Base-by-base conservation (phyloP, 495 filamentous ascomycete genomes). In the Penicillium ochrochloron region DNA sequence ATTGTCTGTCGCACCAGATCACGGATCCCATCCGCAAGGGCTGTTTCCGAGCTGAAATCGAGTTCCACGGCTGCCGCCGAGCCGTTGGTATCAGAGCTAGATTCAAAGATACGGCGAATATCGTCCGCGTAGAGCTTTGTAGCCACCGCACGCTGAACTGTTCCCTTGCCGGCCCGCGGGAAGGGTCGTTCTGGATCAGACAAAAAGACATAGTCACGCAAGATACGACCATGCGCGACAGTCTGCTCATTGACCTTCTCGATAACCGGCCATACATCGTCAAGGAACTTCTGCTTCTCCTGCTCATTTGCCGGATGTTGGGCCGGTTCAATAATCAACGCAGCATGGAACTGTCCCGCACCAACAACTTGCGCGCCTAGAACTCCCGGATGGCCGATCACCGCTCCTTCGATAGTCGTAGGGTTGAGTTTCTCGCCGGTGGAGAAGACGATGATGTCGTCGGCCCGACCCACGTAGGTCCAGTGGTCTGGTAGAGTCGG, bases 381-480 rank as follows among this genome's bases (percentile, higher is more conserved):
- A 25, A 90, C 70, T 3, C 65, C 62, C 0, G 84, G 78, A 62
- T 85, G 80, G 10, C 65, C 71, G 31, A 65, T 61, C 11, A 89
- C 61, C 5, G 69, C 74, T 15, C 70, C 63, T 60, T 91, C 87
- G 25, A 88, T 81, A 0, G 76, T 73, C 7, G 84, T 70, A 0
- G 88, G 87, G 66, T 88, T 88, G 4, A 86, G 66, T 72, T 89
- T 90, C 69, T 90, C 85, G 31, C 86, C 88, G 70, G 84, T 89
- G 17, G 78, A 82, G 60, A 90, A 83, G 3, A 89, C 86, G 56
- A 90, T 85, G 54, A 89, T 75, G 69, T 88, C 87, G 64, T 90
- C 88, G 2, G 72, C 65, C 12, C 88, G 78, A 5, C 85, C 83
- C 25, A 70, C 64, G 59, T 83, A 85, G 14, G 73, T 70, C 86